These are phyloP conservation scores for Pichia sp. DNA, from an alignment of 1,139 yeast species.

Conservation along the genomic window DNA sequence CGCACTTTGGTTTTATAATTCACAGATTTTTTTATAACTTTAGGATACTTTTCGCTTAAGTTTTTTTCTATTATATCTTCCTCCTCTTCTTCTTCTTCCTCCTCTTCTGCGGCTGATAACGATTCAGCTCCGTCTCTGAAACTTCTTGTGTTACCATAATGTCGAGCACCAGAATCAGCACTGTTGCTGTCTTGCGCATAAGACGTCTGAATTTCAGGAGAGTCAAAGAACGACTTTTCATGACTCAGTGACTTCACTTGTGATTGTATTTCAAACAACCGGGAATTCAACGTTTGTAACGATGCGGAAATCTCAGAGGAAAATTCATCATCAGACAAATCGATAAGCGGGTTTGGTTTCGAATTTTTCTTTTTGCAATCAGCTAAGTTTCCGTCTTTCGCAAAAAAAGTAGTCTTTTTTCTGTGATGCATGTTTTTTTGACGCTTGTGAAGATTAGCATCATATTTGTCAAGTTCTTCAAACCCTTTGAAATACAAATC, in stretches of 20 bases:
- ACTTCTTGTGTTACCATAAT: constrained; percentile 25
- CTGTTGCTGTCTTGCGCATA: too few relatives aligned
- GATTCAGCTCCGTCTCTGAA: constrained; percentile 18
- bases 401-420: not conserved
- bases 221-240: not conserved
- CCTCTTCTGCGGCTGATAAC: constrained; percentile 20
- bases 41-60: too few relatives aligned
- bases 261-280: constrained; percentile 9
- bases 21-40: not conserved
- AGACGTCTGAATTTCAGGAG: too few relatives aligned
- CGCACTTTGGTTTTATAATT: not conserved
- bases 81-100: constrained; percentile 12
- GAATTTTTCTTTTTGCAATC: too few relatives aligned
- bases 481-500: constrained; percentile 4
- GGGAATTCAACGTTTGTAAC: constrained; percentile 2
- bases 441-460: not conserved
- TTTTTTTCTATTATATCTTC: constrained; percentile 12
- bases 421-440: not conserved
- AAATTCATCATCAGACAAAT: constrained; percentile 6
- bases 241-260: not conserved
- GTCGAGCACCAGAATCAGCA: not conserved
- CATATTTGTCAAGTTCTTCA: constrained; percentile 10
- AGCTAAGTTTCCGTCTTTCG: not conserved
- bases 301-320: constrained; percentile 5
- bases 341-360: not conserved